A percentile compares a stretch with the other conserved stretches of the same genome.
Evolutionary conservation across 768 basidiomycete genomes (phyloP).

Genomic region (Vishniacozyma victoriae): DNA sequence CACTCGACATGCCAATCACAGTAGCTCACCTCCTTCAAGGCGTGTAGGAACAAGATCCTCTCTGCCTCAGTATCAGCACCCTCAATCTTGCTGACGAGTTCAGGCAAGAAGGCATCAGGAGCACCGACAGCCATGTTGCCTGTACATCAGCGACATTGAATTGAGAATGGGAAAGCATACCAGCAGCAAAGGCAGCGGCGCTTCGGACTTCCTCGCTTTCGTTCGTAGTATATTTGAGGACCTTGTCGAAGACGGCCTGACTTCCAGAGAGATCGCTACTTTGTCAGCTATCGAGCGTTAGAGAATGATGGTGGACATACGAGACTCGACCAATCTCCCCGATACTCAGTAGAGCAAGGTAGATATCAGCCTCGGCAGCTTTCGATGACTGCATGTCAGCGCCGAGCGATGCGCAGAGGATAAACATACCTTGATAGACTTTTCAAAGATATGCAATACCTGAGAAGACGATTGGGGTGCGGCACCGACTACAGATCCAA

Average conservation of each 20-base stretch:
- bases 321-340: slow-evolving; percentile 90
- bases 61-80: slow-evolving; percentile 55
- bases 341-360: slow-evolving; percentile 77
- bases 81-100: slow-evolving; percentile 63
- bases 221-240: slow-evolving; percentile 67
- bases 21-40: slow-evolving; percentile 73
- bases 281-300: slow-evolving; percentile 1
- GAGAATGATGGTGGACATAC: slow-evolving; percentile 51
- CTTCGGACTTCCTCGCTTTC: slow-evolving; percentile 80
- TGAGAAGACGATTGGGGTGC: slow-evolving; percentile 68
- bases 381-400: slow-evolving; percentile 31
- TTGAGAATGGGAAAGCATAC: slow-evolving; percentile 48
- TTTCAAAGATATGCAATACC: slow-evolving; percentile 77
- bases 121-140: slow-evolving; percentile 96
- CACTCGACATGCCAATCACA: not conserved
- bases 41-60: slow-evolving; percentile 78
- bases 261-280: slow-evolving; percentile 81
- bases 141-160: slow-evolving; percentile 31
- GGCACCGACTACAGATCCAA: slow-evolving; percentile 73
- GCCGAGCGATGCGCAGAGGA: slow-evolving; percentile 37
- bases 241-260: slow-evolving; percentile 66
- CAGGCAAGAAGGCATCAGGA: slow-evolving; percentile 75
- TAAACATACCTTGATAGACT: slow-evolving; percentile 64
- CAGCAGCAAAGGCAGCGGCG: slow-evolving; percentile 90
- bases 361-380: slow-evolving; percentile 61